These are phyloP conservation scores for Chlorella vulgaris DNA, from an alignment of 139 green algal species.

Conservation along the genomic window DNA sequence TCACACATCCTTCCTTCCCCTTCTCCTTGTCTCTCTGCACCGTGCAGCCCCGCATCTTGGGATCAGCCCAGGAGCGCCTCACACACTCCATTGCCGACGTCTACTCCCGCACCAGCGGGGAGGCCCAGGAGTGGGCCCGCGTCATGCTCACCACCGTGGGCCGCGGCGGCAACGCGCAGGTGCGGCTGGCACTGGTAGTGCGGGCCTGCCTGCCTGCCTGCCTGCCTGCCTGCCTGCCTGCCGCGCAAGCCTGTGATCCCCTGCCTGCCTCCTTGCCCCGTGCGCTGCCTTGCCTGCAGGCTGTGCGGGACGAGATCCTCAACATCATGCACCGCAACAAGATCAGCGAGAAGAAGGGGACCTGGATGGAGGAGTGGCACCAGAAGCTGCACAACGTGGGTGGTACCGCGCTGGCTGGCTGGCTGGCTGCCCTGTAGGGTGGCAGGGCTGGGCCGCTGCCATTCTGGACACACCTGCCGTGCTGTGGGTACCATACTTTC, in stretches of 20 bases:
- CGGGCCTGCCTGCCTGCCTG: neutral
- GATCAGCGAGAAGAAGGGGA: conserved; percentile 77
- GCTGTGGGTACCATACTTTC: no score
- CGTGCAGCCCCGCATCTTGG: conserved; percentile 85
- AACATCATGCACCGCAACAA: conserved; percentile 98
- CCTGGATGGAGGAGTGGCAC: conserved; percentile 98
- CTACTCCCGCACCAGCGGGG: conserved; percentile 16
- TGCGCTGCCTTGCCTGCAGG: neutral
- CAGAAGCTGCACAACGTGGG: conserved; percentile 86
- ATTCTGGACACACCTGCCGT: no score
- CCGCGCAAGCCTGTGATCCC: neutral
- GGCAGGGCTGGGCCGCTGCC: no score
- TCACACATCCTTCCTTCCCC: no score
- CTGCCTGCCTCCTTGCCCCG: neutral
- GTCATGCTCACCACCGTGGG: conserved; percentile 89
- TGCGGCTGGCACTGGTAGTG: neutral
- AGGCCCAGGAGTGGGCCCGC: conserved; percentile 87
- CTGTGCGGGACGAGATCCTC: conserved; percentile 98
- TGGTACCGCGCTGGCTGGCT: no score
- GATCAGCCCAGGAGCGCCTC: conserved; percentile 89
- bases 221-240: neutral
- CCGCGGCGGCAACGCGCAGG: conserved; percentile 84
- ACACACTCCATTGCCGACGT: conserved; percentile 79
- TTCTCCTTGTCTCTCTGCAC: neutral
- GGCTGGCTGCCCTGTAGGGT: no score